Base-by-base conservation (phyloP, 306 rosid species). In the Abrus pulchellus region DNA sequence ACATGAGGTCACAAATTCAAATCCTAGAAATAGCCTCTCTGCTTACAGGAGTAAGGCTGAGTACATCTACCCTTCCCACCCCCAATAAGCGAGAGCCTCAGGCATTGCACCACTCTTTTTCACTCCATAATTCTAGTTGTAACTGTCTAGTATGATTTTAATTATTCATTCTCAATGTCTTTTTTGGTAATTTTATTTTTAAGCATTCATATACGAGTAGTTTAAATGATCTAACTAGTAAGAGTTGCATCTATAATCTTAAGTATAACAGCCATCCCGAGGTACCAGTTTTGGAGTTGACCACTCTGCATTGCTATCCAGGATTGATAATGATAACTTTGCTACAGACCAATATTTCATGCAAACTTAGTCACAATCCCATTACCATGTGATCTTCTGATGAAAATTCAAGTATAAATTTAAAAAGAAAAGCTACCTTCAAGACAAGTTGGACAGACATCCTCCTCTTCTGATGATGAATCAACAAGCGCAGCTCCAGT, bases 371-470 rank as follows among this genome's bases (percentile, higher is more conserved):
- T 36, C 20, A 20, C 20, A 20, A 20, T 20, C 41, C 40, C 2
- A 62, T 8, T 40, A 67, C 32, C 66, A 43, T 13, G 73, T 44
- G 20, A 50, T n/a, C 29, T 75, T 28, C 41, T 28, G 53, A 48
- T 44, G 75, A 82, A 78, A 48, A 76, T 69, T 14, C 3, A 7
- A 49, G 63, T 72, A 62, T 5, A 47, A 60, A 6, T 30, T 44
- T 40, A 49, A 49, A 12, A 61, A 13, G 52, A 9, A 63, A 33
- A 0, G 56, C 34, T 67, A 96, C 99, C 99, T 90, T 96, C 99
- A 79, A 96, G 99, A 84, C 99, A 96, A 12, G 99, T 96, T 50
- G 99, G 99, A 82, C 99, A 96, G 29, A 86, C 90, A 84, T 93
- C 99, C 88, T 96, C 99, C 6, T 96, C 99, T 81, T 96, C 99